Base-by-base conservation (phyloP, 1,139 yeast genomes). In the Taphrina wiesneri region DNA sequence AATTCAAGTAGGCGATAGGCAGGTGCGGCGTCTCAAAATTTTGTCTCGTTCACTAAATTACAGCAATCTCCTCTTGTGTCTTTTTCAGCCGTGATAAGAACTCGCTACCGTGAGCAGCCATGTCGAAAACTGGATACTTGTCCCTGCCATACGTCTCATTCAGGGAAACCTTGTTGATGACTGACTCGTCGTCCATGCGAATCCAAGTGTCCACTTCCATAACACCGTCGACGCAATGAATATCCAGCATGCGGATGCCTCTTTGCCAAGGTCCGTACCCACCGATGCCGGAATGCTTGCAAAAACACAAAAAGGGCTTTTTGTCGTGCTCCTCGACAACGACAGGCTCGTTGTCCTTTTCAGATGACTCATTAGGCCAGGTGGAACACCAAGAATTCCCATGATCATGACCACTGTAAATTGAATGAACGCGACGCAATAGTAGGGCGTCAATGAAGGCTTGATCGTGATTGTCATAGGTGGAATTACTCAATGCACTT, bases 241-340 rank as follows among this genome's bases (percentile, higher is more conserved):
- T 25, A 15, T 49, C 36, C 2, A 49, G 11, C 54, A 49, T 49
- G 21, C 54, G 34, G 21, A 28, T 30, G 23, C 54, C 54, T 26
- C 54, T 9, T 49, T 49, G 54, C 54, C 54, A 49, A 13, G 54
- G 36, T 11, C 54, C 54, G 39, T 49, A 49, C 15, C 54, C 54
- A 17, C 54, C 54, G 34, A 25, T 28, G 6, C 54, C 54, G 1
- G 54, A 19, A 19, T 49, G 54, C 19, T 49, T 49, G 39, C 54
- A 49, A 2, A 49, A 49, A 30, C 54, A 49, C 36, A 49, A 21
- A 3, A 49, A 49, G 11, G 54, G 54, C 36, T 49, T 49, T 11
- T 28, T 49, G 15, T 21, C 7, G 25, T 2, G 9, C 5, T 19
- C 28, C n/a, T 23, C 49, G 11, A 1, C 28, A 9, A 7, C 15